phyloP scores from a whole-genome alignment of 148 eudicot genomes.

The Spergularia marina region DNA sequence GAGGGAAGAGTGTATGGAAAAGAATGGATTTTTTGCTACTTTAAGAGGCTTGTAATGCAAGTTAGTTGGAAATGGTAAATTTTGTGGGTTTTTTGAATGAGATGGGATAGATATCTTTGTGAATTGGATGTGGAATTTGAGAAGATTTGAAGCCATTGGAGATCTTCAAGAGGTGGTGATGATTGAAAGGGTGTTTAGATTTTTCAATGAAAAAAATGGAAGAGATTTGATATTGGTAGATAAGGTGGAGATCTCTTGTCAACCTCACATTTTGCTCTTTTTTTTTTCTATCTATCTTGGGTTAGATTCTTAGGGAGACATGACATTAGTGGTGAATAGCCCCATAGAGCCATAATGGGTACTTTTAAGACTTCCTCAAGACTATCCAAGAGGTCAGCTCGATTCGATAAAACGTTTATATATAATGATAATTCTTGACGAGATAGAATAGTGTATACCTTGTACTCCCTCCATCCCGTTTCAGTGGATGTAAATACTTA shows the following conservation, averaged over 20 bases:
- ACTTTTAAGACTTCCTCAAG: not conserved
- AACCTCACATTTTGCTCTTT: conserved; percentile 18
- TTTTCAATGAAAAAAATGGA: not conserved
- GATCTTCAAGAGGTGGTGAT: not conserved
- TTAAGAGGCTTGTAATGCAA: conserved; percentile 12
- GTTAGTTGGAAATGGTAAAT: not conserved
- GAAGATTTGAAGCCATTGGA: conserved; percentile 50
- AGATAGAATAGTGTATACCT: no score
- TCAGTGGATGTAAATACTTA: no score
- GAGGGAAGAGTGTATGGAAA: conserved; percentile 36
- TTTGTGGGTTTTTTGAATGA: conserved; percentile 2
- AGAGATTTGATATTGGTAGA: conserved; percentile 13
- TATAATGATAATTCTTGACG: no score
- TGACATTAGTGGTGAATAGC: not conserved
- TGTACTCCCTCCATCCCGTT: no score
- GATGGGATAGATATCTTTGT: conserved; percentile 24
- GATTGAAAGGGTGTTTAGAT: conserved; percentile 1
- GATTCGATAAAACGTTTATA: not conserved
- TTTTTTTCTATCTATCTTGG: not conserved
- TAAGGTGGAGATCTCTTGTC: conserved; percentile 19
- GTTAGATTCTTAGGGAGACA: not conserved
- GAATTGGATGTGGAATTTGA: conserved; percentile 41
- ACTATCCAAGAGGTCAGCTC: not conserved
- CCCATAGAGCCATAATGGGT: not conserved
- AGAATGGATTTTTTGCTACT: conserved; percentile 4